phyloP scores from a whole-genome alignment of 163 green algal species.

The Chlorella variabilis region DNA sequence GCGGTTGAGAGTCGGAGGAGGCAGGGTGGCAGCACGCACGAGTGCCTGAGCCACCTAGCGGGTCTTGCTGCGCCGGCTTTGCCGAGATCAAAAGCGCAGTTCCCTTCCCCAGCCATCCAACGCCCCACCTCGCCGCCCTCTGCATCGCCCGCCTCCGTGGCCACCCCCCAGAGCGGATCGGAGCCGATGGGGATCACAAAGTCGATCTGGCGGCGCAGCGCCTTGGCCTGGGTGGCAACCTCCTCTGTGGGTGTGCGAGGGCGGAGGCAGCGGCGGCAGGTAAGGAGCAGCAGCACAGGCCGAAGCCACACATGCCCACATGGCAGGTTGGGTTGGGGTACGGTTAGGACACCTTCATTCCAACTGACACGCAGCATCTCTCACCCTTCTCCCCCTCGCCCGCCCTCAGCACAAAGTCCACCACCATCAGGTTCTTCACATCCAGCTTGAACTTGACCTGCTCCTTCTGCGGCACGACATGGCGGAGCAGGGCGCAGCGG shows the following conservation, averaged over 20 bases:
- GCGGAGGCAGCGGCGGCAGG: not conserved
- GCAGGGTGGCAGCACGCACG: no score
- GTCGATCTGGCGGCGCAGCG: not conserved
- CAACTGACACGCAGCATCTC: no score
- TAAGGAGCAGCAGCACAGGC: not conserved
- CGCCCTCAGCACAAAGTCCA: not conserved
- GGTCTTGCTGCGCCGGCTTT: no score
- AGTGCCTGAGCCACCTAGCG: no score
- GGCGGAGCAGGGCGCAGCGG: no score
- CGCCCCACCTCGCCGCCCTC: not conserved
- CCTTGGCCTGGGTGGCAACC: not conserved
- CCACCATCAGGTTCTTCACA: not conserved
- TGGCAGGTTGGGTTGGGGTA: no score
- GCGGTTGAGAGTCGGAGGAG: no score
- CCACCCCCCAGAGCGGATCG: not conserved
- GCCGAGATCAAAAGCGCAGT: no score
- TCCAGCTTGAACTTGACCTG: not conserved
- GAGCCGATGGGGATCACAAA: not conserved
- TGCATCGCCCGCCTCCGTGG: not conserved
- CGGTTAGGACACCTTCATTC: no score
- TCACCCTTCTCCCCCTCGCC: not conserved
- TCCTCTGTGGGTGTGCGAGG: not conserved
- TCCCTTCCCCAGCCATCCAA: no score
- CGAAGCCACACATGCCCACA: not conserved
- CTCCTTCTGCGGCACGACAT: not conserved